Percentiles rank a stretch among this genome's conserved stretches.
These are phyloP conservation scores for Candida berthetii DNA, from an alignment of 805 yeast species.

Conservation along the genomic window DNA sequence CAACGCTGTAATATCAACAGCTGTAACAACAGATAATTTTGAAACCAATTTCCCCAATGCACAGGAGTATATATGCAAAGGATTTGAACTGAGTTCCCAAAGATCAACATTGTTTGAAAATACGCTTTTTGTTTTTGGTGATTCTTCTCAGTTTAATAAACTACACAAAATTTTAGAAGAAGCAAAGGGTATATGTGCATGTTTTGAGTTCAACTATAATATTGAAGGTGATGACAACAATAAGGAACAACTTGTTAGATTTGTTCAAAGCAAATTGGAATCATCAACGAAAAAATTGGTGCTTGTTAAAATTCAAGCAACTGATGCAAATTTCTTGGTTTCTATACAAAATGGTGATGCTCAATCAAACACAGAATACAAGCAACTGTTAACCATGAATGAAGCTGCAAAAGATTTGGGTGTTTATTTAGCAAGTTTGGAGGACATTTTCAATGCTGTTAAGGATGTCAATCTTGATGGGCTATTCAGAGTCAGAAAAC, in stretches of 20 bases:
- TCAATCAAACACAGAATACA: conserved; percentile 1
- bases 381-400: conserved; percentile 6
- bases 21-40: conserved; percentile 13
- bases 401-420: conserved; percentile 15
- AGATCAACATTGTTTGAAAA: conserved; percentile 19
- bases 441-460: conserved; percentile 22
- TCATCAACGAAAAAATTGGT: conserved; percentile 1
- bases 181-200: conserved; percentile 16
- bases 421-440: conserved; percentile 14
- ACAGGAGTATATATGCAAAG: conserved; percentile 14
- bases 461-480: conserved; percentile 8
- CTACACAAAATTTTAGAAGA: conserved; percentile 17
- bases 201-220: background rate
- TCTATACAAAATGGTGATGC: conserved; percentile 2
- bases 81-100: conserved; percentile 14
- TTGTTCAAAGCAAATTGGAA: background rate
- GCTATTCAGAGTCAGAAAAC: conserved; percentile 9
- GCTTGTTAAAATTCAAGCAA: conserved; percentile 10
- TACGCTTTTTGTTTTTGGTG: conserved; percentile 19
- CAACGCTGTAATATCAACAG: conserved; percentile 8
- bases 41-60: conserved; percentile 19
- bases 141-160: conserved; percentile 12
- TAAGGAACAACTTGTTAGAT: background rate
- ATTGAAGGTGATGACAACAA: too few species aligned
- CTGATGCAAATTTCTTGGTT: conserved; percentile 2